Evolutionary conservation across 2,329 filamentous ascomycete genomes (phyloP), one percentile per base, ranked within the genome.

Genomic region (Neonectria ditissima): DNA sequence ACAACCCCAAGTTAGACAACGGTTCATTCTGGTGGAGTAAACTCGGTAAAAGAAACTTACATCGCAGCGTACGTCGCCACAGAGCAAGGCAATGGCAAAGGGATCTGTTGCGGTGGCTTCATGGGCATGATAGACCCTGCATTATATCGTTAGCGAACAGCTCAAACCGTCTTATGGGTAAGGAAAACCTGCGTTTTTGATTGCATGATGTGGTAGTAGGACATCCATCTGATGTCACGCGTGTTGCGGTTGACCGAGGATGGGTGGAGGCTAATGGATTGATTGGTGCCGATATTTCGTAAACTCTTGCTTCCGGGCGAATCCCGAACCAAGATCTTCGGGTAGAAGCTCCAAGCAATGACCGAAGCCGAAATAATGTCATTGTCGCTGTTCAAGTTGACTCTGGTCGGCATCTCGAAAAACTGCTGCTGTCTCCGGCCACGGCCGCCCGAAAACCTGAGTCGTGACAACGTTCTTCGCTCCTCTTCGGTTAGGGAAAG

Each of bases 141-240:
- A 55, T n/a, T 50, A 7, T 39, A 45, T 34, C n/a, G 52, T 69
- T 54, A 74, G 62, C 52, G 54, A 20, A 44, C 55, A 24, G 37
- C 24, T 24, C 34, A 47, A 34, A n/a, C n/a, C 14, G 4, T 20
- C 41, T 20, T 8, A 4, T 14, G 9, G n/a, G 28, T 6, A 14
- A 32, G 5, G 3, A 6, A 53, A 26, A 83, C 82, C 86, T 86
- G 86, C 90, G 92, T 81, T 83, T 91, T 94, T 3, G 92, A 91
- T 78, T 97, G 94, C 93, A 98, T 97, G 68, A 98, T 97, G 77
- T 97, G 92, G 80, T 98, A 98, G 78, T 97, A 99, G 1, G 92
- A 96, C 47, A 99, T 82, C 89, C 93, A 98, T 74, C 89, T 91
- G 41, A 94, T 81, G 43, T 89, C 87, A 50, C 84, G 81, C 63